phyloP scores from a whole-genome alignment of 176 grass and related monocot genomes.

The Canna indica region DNA sequence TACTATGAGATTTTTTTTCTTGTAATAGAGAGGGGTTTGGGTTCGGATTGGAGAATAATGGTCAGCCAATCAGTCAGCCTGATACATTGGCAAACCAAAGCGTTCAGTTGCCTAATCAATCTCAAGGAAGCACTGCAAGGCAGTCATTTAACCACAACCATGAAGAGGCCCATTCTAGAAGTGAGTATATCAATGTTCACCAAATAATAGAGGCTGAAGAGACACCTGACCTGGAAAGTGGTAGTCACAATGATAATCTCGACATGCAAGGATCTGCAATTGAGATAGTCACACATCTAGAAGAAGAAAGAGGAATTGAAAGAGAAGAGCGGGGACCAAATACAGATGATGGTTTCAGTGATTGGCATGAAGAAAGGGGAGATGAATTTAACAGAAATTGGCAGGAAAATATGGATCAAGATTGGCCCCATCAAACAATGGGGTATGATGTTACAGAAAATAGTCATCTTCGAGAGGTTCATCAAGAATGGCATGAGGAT shows the following conservation, averaged over 20 bases:
- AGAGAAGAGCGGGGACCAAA: conserved; percentile 34
- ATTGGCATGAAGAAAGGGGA: conserved; percentile 39
- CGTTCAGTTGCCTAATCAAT: conserved; percentile 33
- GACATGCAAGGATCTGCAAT: conserved; percentile 28
- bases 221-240: conserved; percentile 33
- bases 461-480: conserved; percentile 38
- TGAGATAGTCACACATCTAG: conserved; percentile 28
- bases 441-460: conserved; percentile 26
- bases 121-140: conserved; percentile 18
- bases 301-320: conserved; percentile 26
- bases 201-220: conserved; percentile 24
- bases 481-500: conserved; percentile 63
- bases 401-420: conserved; percentile 37
- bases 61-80: conserved; percentile 39
- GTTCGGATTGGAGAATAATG: conserved; percentile 81
- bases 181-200: conserved; percentile 22
- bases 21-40: conserved; percentile 81
- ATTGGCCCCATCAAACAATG: conserved; percentile 28
- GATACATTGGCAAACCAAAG: conserved; percentile 43
- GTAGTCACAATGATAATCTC: conserved; percentile 22
- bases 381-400: conserved; percentile 38
- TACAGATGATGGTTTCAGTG: background rate
- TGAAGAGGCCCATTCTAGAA: conserved; percentile 20
- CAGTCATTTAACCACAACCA: background rate
- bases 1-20: conserved; percentile 20